Evolutionary conservation across 2,329 filamentous ascomycete genomes (phyloP), one percentile per base, ranked within the genome.

Genomic region (Cladosporium sp.): DNA sequence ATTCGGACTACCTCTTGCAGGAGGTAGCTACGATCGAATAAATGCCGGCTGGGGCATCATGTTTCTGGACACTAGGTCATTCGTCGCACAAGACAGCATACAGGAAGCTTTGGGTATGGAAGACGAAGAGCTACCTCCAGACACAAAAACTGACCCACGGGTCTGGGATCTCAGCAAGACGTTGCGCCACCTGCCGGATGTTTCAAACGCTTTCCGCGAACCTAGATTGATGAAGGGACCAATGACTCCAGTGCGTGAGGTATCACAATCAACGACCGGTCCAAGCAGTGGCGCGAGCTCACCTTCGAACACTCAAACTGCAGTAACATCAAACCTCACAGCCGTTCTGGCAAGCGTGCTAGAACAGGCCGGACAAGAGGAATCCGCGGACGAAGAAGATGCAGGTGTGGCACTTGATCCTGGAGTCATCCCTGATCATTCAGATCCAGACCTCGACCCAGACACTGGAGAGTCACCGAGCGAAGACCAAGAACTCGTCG

Each of bases 21-120:
- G 38, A 17, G 48, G 44, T 15, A 55, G 49, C 13, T 63, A 58
- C 32, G 66, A 68, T 52, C 53, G 53, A 19, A 54, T 59, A 29
- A 65, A 68, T 52, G 61, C 62, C 11, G 65, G 67, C 5, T 71
- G 69, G 69, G 55, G 54, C 7, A 62, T 70, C 22, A 63, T 66
- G 51, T 70, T 70, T 51, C 62, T 70, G 7, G 68, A 71, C 50
- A 57, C 54, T 4, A 58, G 64, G 34, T 65, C 64, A 4, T 71
- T 71, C 49, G 50, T 60, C 3, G 44, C 54, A 24, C 62, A 56
- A 32, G 44, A 51, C 13, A 54, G 27, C 30, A 40, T 61, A 18
- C 39, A 54, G 12, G 52, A 54, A 13, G 63, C 62, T 9, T 49
- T 66, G 11, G 62, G 63, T 3, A 24, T 64, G 4, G 47, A 53